These are phyloP conservation scores for Lactarius deliciosus DNA, from an alignment of 768 basidiomycete genomes.

Conservation along the genomic window DNA sequence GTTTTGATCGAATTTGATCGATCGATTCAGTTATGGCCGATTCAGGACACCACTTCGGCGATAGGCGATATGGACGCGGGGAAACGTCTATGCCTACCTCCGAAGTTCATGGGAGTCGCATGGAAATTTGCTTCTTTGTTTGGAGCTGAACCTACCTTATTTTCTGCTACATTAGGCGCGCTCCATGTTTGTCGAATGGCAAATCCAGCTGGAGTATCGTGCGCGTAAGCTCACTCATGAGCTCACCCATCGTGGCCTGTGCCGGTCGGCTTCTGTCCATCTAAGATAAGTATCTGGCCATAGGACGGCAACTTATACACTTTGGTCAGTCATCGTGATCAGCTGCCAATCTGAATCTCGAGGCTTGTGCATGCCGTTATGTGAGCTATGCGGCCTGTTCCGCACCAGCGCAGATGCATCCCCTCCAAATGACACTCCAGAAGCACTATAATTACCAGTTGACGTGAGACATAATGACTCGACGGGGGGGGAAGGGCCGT, in stretches of 20 bases:
- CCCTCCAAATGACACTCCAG: constrained; percentile 12
- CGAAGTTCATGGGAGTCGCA: background rate
- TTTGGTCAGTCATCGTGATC: background rate
- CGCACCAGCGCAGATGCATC: background rate
- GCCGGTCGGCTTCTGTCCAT: background rate
- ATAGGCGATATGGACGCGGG: background rate
- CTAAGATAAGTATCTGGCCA: background rate
- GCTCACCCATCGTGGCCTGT: background rate
- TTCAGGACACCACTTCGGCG: background rate
- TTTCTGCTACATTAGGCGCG: background rate
- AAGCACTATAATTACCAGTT: constrained; percentile 2
- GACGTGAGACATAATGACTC: constrained; percentile 22
- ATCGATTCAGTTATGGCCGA: background rate
- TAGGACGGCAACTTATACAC: background rate
- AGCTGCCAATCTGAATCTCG: background rate
- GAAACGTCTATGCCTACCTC: background rate
- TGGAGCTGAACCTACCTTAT: background rate
- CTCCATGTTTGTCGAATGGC: background rate
- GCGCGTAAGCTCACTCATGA: background rate
- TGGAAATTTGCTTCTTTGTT: background rate
- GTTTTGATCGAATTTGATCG: no score
- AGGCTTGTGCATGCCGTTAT: background rate
- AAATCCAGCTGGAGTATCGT: background rate
- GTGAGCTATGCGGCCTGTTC: background rate
- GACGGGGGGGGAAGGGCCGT: constrained; percentile 4